phyloP scores from a whole-genome alignment of 1,284 basidiomycete genomes.

The Leccinum brunneo-olivaceum region DNA sequence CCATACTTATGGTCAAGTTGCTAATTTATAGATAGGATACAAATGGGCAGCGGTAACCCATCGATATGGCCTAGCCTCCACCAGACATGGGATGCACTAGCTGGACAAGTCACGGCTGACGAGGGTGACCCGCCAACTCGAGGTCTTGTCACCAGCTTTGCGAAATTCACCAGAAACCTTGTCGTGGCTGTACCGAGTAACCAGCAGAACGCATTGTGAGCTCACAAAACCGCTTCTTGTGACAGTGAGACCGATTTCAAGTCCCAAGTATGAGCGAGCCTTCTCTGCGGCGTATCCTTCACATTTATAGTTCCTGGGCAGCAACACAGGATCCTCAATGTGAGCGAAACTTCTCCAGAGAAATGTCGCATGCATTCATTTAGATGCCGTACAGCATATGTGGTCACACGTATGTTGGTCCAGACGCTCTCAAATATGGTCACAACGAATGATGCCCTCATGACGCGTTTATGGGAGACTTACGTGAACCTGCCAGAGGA shows the following conservation, averaged over 20 bases:
- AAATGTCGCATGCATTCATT: not conserved
- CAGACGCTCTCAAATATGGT: constrained; percentile 72
- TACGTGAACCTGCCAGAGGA: constrained; percentile 67
- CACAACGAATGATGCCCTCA: constrained; percentile 56
- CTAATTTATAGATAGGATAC: constrained; percentile 30
- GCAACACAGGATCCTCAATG: constrained; percentile 49
- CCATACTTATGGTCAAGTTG: not conserved
- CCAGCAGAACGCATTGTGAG: constrained; percentile 63
- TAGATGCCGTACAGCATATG: constrained; percentile 38
- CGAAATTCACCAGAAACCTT: constrained; percentile 71
- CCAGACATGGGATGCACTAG: constrained; percentile 51
- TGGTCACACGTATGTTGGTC: constrained; percentile 51
- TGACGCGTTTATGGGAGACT: constrained; percentile 51
- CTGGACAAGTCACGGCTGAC: constrained; percentile 39
- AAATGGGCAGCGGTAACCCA: constrained; percentile 38
- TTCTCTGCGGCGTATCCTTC: constrained; percentile 33
- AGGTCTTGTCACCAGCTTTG: constrained; percentile 43
- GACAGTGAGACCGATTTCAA: constrained; percentile 4
- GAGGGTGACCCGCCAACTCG: constrained; percentile 32
- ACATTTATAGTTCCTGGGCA: constrained; percentile 65
- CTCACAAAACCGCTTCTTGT: constrained; percentile 12
- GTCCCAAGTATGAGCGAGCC: constrained; percentile 54
- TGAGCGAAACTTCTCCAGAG: constrained; percentile 30
- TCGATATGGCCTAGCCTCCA: constrained; percentile 50
- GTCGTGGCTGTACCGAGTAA: constrained; percentile 62